Base-by-base conservation (phyloP, 192 early-diverging fungal species). In the Backusella westeae region DNA sequence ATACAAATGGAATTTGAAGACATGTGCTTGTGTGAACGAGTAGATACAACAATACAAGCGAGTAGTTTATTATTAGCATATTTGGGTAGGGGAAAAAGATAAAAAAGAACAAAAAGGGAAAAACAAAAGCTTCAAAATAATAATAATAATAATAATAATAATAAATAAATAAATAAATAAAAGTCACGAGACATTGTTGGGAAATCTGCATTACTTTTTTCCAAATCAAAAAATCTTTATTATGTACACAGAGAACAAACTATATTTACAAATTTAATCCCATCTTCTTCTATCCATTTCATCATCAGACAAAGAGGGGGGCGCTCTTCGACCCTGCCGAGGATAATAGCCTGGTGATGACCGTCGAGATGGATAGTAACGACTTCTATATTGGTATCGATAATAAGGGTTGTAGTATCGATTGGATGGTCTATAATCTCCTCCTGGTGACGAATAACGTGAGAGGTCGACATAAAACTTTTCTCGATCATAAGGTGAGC, bases 281-380 rank as follows among this genome's bases (percentile, higher is more conserved):
- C 72, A 77, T 49, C 67, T 44, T 34, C 21, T 74, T 19, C 63
- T 53, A 70, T 44, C 70, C 32, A 32, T 67, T 23, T 71, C 59
- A 29, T 68, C 66, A 29, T 75, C 65, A 4, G 65, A 67, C 29
- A 36, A 44, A 1, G 56, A 23, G 0, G 56, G 56, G 8, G 21
- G 56, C 0, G 56, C 23, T 29, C 66, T 39, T 67, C 74, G 23
- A 34, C 36, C 12, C 23, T 42, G 49, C 21, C 67, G 69, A 35
- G 9, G 32, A 52, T 69, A 76, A 36, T 68, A 69, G 17, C 35
- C 49, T 23, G 72, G 56, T 36, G 72, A 74, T 2, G 34, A 52
- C 6, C 56, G 36, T 12, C 53, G 35, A 14, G 34, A 41, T 12
- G 56, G 26, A 63, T 63, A 74, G 19, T 74, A 74, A 15, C 72